Percentiles rank a stretch among this genome's conserved stretches.
These are phyloP conservation scores for Lentinula novae-zelandiae DNA, from an alignment of 1,284 basidiomycete genomes.

Conservation along the genomic window DNA sequence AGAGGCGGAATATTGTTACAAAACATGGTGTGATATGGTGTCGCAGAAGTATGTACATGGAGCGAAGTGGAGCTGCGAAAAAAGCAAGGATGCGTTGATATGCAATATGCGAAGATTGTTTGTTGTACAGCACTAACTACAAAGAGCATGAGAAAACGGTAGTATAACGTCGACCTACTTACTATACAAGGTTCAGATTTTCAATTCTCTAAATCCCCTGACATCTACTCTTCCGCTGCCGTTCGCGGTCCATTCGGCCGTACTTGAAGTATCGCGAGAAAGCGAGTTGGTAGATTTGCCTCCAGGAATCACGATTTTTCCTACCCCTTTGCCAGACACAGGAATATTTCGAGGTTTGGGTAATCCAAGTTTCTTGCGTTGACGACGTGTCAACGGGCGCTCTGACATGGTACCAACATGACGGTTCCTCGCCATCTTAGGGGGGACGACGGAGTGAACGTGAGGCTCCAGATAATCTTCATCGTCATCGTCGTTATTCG, in stretches of 20 bases:
- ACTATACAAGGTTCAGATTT: conserved; percentile 44
- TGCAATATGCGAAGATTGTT: not conserved
- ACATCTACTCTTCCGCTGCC: conserved; percentile 75
- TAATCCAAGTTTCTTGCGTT: conserved; percentile 64
- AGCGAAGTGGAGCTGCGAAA: no score
- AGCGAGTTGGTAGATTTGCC: conserved; percentile 33
- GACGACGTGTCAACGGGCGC: conserved; percentile 51
- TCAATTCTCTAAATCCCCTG: conserved; percentile 75
- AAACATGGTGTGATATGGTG: not conserved
- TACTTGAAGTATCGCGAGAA: conserved; percentile 13
- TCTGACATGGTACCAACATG: conserved; percentile 19
- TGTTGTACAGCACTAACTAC: conserved; percentile 1
- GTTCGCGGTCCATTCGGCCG: conserved; percentile 66
- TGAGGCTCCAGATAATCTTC: conserved; percentile 12
- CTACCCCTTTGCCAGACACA: conserved; percentile 31
- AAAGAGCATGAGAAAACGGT: not conserved
- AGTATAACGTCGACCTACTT: not conserved
- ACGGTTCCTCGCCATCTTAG: conserved; percentile 9
- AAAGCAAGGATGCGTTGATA: not conserved
- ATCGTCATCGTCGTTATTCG: conserved; percentile 3
- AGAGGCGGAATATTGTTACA: not conserved
- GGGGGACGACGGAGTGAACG: not conserved
- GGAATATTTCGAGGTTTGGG: conserved; percentile 41
- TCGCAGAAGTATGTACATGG: no score
- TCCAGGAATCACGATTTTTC: conserved; percentile 59